Evolutionary conservation across 257 asterid genomes (phyloP).

Genomic region (Schizonepeta tenuifolia): DNA sequence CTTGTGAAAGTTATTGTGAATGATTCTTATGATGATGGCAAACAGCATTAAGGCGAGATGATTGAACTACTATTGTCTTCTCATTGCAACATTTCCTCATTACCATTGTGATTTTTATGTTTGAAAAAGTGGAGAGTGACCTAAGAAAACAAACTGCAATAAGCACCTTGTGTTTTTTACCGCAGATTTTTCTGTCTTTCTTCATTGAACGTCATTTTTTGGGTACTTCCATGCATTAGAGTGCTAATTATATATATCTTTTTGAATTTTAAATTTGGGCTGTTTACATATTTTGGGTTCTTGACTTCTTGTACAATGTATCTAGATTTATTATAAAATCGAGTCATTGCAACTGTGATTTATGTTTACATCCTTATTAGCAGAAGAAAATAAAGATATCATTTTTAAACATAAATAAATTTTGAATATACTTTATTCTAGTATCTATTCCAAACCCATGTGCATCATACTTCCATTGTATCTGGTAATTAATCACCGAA

Average conservation of each 20-base stretch:
- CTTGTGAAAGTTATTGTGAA: background rate
- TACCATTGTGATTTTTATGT: background rate
- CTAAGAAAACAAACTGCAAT: background rate
- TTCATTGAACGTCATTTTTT: background rate
- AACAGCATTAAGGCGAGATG: background rate
- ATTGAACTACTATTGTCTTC: background rate
- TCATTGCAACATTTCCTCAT: background rate
- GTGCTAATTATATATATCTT: background rate
- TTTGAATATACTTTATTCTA: background rate
- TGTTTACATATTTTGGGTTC: background rate
- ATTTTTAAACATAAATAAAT: background rate
- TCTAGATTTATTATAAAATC: no score
- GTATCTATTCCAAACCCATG: background rate
- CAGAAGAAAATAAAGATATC: background rate
- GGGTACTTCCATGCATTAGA: background rate
- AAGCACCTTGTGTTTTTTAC: background rate
- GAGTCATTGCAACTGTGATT: background rate
- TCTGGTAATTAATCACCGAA: background rate
- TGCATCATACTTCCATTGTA: background rate
- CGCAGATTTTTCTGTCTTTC: background rate
- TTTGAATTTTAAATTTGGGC: no score
- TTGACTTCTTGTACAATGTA: background rate
- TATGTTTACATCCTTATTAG: background rate
- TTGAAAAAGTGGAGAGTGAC: background rate
- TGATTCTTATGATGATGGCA: slow-evolving; percentile 4